Base-by-base conservation (phyloP, 805 yeast genomes). In the Wickerhamiella vanderwaltii region DNA sequence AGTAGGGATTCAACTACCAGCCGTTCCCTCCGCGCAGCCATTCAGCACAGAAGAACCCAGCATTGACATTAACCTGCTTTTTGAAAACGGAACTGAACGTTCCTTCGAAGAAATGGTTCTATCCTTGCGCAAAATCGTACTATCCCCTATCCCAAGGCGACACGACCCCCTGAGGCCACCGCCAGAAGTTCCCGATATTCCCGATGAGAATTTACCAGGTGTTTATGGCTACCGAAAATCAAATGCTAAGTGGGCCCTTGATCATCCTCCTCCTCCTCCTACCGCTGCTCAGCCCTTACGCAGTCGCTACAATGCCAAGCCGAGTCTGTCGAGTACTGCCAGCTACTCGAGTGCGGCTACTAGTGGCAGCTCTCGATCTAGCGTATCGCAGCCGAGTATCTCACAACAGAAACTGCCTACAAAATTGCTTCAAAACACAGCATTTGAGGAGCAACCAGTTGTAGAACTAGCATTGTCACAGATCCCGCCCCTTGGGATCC, bases 1-100 rank as follows among this genome's bases (percentile, higher is more conserved):
- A 6, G n/a, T 6, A 6, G 61, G 46, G 19, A 16, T 9, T 22
- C 36, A 18, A 19, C 13, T 15, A 5, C 25, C 15, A 6, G n/a
- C 6, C 9, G 28, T 20, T 19, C 36, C 23, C 3, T 9, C n/a
- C n/a, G 20, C 42, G 4, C 30, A 35, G 30, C 23, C 35, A 9
- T 30, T 24, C 23, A 39, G 9, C 26, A 11, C 26, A 23, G 26
- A 23, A 11, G 26, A 7, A 7, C 9, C 26, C 9, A 7, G 26
- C 26, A 11, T 23, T 7, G 26, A 23, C 26, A 23, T 23, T 23
- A 23, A 23, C 11, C 11, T 23, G 26, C 26, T 23, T 11, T 23
- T 7, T 23, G 26, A 23, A 23, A 23, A 23, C 11, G 26, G 26
- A 23, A 23, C 26, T 7, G 34, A 26, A 20, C 45, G 25, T 12